Base-by-base conservation (phyloP, 768 basidiomycete species). In the Stropharia rugosoannulata region DNA sequence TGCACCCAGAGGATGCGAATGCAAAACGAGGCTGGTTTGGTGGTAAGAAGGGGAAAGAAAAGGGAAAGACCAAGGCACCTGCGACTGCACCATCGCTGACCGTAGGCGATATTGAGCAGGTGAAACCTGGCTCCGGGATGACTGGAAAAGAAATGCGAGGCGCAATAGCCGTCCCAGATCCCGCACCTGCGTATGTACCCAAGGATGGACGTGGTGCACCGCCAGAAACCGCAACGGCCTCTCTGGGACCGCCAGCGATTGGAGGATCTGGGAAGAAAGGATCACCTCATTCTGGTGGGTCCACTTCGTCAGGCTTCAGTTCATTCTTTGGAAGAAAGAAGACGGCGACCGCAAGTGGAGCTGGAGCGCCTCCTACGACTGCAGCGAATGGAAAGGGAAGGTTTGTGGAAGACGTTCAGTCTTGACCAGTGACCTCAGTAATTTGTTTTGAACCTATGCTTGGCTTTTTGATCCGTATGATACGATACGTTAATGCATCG, bases 101-200 rank as follows among this genome's bases (percentile, higher is more conserved):
- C 69, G 70, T 41, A 58, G 62, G 63, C 38, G 80, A 75, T 52
- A 62, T 65, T 38, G 71, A 73, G 36, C 76, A 80, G 58, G 66
- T 85, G 18, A 79, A 80, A 56, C 84, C 85, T 6, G 85, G 84
- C 1, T 74, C 84, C 0, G 85, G 83, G 1, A 72, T 73, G 59
- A 71, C 68, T 51, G 57, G 63, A 0, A 74, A 69, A 2, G 78
- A 74, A 61, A 57, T 69, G 25, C 51, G 50, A 47, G 38, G 49
- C 0, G 39, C 46, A 15, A 25, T 60, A 10, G 18, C 41, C 9
- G 6, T 40, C 5, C 35, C 35, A 37, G 16, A 19, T 18, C n/a
- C 47, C 1, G 13, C 22, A 11, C 32, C 47, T 18, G 18, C 32
- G 10, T 18, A 36, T 37, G 16, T 32, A 8, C 5, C 35, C 29